Percentiles rank a stretch among this genome's conserved stretches.
Conservation (phyloP, 306 rosid species). For the Prunus kanzakura region DNA sequence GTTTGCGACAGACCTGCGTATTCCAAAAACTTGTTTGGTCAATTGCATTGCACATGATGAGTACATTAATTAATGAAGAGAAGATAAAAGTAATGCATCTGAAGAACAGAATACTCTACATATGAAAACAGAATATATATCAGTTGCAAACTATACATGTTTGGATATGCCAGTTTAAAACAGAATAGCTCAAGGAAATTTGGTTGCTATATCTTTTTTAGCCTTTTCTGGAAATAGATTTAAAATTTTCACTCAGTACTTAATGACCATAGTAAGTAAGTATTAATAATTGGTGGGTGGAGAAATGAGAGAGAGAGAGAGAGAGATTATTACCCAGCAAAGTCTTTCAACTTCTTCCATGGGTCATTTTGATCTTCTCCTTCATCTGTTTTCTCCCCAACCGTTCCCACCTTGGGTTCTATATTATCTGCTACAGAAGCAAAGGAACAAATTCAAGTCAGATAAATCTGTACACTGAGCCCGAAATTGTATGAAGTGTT, state of each 20-base stretch:
- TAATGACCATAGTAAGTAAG: neutral
- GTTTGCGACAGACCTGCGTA: slow-evolving; percentile 71
- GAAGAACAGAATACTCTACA: neutral
- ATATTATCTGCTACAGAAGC: slow-evolving; percentile 48
- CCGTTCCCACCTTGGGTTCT: slow-evolving; percentile 46
- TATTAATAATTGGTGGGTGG: neutral
- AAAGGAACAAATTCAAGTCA: slow-evolving; percentile 13
- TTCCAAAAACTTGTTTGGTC: slow-evolving; percentile 10
- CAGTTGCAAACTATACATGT: neutral
- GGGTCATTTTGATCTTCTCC: slow-evolving; percentile 53
- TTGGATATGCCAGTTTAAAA: neutral
- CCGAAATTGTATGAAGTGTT: neutral
- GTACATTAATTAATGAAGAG: neutral
- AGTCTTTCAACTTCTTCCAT: slow-evolving; percentile 64
- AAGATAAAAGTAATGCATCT: slow-evolving; percentile 12
- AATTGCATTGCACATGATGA: neutral
- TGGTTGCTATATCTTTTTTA: neutral
- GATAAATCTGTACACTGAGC: slow-evolving; percentile 3
- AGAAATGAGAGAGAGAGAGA: slow-evolving; percentile 16
- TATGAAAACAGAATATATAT: neutral
- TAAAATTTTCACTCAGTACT: neutral
- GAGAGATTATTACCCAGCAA: slow-evolving; percentile 55
- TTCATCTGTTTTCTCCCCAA: slow-evolving; percentile 43
- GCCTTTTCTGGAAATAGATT: neutral
- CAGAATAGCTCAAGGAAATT: neutral